Evolutionary conservation across 352 stramenopile species (phyloP).

Genomic region (Phytophthora crassamura): DNA sequence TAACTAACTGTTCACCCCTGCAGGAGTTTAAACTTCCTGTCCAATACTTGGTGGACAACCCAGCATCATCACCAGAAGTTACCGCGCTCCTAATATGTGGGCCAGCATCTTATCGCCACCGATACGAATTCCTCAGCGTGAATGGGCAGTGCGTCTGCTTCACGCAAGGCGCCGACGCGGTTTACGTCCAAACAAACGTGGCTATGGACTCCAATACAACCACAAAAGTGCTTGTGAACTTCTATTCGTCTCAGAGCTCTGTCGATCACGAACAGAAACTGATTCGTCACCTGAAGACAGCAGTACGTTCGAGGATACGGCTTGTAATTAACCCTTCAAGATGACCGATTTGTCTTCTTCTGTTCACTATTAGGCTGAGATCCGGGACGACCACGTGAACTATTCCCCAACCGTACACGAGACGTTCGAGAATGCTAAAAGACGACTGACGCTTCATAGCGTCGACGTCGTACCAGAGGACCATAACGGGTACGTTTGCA

Average conservation of each 20-base stretch:
- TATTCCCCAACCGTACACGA: constrained; percentile 34
- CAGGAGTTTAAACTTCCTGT: constrained; percentile 75
- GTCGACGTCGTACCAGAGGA: constrained; percentile 48
- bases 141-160: constrained; percentile 45
- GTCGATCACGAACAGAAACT: constrained; percentile 53
- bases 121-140: constrained; percentile 66
- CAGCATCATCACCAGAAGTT: constrained; percentile 51
- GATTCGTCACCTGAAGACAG: constrained; percentile 45
- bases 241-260: constrained; percentile 48
- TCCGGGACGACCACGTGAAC: constrained; percentile 23
- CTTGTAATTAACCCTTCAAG: neutral
- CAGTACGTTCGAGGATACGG: constrained; percentile 32
- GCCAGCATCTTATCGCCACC: constrained; percentile 66
- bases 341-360: neutral
- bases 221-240: constrained; percentile 65
- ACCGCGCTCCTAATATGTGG: constrained; percentile 63
- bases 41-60: constrained; percentile 78
- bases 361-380: constrained; percentile 19
- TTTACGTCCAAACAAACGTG: constrained; percentile 57
- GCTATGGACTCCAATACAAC: constrained; percentile 63
- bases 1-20: neutral
- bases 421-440: constrained; percentile 65
- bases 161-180: constrained; percentile 38
- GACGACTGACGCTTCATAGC: constrained; percentile 47
- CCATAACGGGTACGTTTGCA: constrained; percentile 52